Evolutionary conservation across 2,329 filamentous ascomycete genomes (phyloP).

Genomic region (Hirsutella rhossiliensis): DNA sequence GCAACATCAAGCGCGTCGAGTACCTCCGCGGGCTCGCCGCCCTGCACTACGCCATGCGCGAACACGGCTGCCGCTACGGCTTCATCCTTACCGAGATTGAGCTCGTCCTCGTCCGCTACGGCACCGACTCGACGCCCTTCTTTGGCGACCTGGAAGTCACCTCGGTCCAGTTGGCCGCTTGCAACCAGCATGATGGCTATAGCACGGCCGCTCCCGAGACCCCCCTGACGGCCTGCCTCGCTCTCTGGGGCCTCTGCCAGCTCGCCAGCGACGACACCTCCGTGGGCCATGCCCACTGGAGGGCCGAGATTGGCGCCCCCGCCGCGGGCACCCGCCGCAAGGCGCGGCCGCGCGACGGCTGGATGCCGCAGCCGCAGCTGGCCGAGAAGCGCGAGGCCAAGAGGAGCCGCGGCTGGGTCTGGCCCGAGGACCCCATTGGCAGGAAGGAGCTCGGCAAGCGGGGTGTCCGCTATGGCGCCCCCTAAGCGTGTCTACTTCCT

Average conservation of each 20-base stretch:
- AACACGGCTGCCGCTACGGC: constrained; percentile 84
- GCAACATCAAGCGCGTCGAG: constrained; percentile 73
- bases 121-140: constrained; percentile 57
- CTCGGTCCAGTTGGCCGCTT: constrained; percentile 43
- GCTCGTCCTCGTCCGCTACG: constrained; percentile 78
- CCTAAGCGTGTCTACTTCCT: not conserved
- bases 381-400: constrained; percentile 69
- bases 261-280: constrained; percentile 47
- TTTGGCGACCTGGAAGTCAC: constrained; percentile 81
- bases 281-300: constrained; percentile 48
- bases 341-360: constrained; percentile 55
- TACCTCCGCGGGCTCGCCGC: constrained; percentile 81
- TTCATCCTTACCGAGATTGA: constrained; percentile 97
- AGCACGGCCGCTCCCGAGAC: constrained; percentile 23
- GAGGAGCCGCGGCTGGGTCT: constrained; percentile 60
- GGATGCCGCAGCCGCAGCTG: constrained; percentile 64
- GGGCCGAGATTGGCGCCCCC: constrained; percentile 61
- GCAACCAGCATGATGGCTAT: constrained; percentile 14
- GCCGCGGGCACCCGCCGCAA: constrained; percentile 61
- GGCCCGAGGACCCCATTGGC: constrained; percentile 61
- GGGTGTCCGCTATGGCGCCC: constrained; percentile 44
- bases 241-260: constrained; percentile 69
- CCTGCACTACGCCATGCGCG: constrained; percentile 83
- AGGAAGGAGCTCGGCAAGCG: constrained; percentile 60
- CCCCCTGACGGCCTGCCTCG: constrained; percentile 57